Base-by-base conservation (phyloP, 768 basidiomycete species). In the Phaffia tasmanica region DNA sequence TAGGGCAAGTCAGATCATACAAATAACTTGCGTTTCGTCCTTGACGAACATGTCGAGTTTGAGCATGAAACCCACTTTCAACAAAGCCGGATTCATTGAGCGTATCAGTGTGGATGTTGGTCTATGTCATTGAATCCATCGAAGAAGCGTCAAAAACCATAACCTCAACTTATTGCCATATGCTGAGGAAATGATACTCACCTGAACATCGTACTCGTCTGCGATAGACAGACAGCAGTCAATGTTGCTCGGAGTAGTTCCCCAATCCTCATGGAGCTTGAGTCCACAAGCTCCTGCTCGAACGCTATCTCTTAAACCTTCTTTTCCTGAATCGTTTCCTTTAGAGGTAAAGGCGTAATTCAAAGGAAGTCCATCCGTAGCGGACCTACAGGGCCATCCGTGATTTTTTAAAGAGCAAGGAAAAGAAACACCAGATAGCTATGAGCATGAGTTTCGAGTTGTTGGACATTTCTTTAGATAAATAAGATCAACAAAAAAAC, bases 191-290 rank as follows among this genome's bases (percentile, higher is more conserved):
- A 54, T 29, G 0, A 7, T 3, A 72, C 80, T 69, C 59, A 89
- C 86, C 81, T 98, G 94, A 3, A 99, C 88, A 75, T 99, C 95
- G 74, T 88, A 91, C 68, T 88, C 81, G 71, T 98, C 91, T 0
- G 80, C 92, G 23, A 98, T 82, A 62, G 85, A 83, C 70, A 99
- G 79, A 61, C 85, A 85, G 54, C 82, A 85, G 64, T 79, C 77
- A 70, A 98, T 97, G 1, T 83, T 82, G 21, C 83, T 83, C 0
- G 95, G 95, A 1, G 92, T 93, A 23, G 83, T 81, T 1, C 94
- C 94, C 94, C 94, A 97, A 75, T 98, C 94, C 76, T 98, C 95
- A 72, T 99, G 95, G 67, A 99, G 77, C 78, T 99, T 99, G 71
- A 98, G 75, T 1, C 95, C 95, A 18, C 81, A 83, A 1, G 89